Evolutionary conservation across 73 alveolate genomes (phyloP), one percentile per base, ranked within the genome.

Genomic region (Paramecium sonneborni): DNA sequence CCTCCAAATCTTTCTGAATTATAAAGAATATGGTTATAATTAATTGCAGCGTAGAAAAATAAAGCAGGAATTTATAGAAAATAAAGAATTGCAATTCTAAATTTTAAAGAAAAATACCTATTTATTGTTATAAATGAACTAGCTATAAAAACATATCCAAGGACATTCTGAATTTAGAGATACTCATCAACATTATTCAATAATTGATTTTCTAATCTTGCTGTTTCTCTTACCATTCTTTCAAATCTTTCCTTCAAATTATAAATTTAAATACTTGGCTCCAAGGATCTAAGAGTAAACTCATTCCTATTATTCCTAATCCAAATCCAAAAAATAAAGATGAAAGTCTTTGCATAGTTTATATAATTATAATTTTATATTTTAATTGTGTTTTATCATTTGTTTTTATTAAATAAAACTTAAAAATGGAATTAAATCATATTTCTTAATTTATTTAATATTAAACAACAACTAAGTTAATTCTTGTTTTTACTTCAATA

Each of bases 1-100:
- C 74, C 74, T 23, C 90, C 90, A 79, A 79, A 44, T 79, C 90
- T 79, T 24, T 79, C 90, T 14, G 90, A 79, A 41, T 79, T 79
- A 44, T 79, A 79, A 12, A 79, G 26, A 11, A 62, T 62, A 32
- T 62, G 84, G 12, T 62, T 62, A 32, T 62, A 62, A 62, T 62
- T 62, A 2, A 62, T 62, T 26, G 84, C 84, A 26, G 84, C 84
- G 24, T 62, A 62, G 12, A 62, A 11, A 62, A 62, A 32, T 62
- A 43, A 79, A 6, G 15, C 30, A 23, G 90, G 90, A 43, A 79
- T 79, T 23, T 24, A 14, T 18, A 79, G 55, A 20, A 79, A n/a
- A 79, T 79, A 79, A 3, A 79, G 74, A 38, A 79, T 23, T 9
- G 48, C 52, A 24, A 79, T 43, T 79, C 90, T 79, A 41, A 28